Conservation (phyloP, 1,139 yeast genomes). For the Eremothecium gossypii region DNA sequence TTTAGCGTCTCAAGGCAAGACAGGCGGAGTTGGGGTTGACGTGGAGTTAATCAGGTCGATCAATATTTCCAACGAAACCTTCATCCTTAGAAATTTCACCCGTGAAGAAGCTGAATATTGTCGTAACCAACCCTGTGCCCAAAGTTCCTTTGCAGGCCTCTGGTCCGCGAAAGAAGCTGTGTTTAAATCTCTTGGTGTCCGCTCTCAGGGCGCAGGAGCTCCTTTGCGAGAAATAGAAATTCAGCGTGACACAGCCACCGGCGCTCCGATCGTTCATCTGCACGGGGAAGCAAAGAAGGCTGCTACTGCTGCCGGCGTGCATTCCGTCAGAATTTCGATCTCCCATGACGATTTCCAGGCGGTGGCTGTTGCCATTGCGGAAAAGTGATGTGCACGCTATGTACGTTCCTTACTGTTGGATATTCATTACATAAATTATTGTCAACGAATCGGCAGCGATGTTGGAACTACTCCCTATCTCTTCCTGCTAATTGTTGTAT, state of each 20-base stretch:
- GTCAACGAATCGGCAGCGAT: background rate
- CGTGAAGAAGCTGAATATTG: constrained; percentile 72
- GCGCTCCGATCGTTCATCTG: constrained; percentile 74
- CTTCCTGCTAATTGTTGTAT: too few relatives aligned
- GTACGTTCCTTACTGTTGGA: background rate
- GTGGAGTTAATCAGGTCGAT: constrained; percentile 80
- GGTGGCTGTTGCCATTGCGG: constrained; percentile 91
- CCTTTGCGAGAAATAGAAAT: constrained; percentile 86
- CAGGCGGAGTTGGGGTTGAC: constrained; percentile 89
- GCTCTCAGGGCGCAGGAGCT: constrained; percentile 92
- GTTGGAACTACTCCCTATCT: background rate
- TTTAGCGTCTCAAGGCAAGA: constrained; percentile 41
- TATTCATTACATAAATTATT: background rate
- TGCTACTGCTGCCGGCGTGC: constrained; percentile 63
- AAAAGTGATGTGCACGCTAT: constrained; percentile 4
- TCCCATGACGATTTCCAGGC: constrained; percentile 96
- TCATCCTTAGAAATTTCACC: constrained; percentile 88
- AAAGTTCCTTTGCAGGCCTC: constrained; percentile 91
- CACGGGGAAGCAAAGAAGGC: constrained; percentile 68
- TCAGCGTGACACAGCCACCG: constrained; percentile 63
- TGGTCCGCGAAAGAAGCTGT: constrained; percentile 99
- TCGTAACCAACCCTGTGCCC: constrained; percentile 58
- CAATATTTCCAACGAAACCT: constrained; percentile 78
- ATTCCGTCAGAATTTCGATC: constrained; percentile 71
- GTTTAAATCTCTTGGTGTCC: constrained; percentile 86